These are phyloP conservation scores for Hanseniaspora pseudoguilliermondii DNA, from an alignment of 805 yeast genomes.

Conservation along the genomic window DNA sequence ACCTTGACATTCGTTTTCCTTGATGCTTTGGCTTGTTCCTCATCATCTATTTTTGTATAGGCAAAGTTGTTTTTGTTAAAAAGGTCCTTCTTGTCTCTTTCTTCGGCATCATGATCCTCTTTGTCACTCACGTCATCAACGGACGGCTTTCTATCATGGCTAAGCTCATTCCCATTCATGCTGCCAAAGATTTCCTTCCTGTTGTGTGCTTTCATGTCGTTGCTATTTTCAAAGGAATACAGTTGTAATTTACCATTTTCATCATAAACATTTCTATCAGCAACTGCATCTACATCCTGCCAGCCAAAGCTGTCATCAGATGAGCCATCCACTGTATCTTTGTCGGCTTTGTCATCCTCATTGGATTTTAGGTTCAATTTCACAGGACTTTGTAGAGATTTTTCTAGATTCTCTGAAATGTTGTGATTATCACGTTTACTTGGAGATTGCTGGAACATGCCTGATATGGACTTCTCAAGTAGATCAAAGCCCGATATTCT, in stretches of 20 bases:
- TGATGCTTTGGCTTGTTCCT: slow-evolving; percentile 70
- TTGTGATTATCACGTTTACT: not conserved
- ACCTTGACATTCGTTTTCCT: slow-evolving; percentile 41
- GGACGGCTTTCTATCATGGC: slow-evolving; percentile 20
- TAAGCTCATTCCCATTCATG: not conserved
- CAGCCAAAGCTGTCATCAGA: slow-evolving; percentile 43
- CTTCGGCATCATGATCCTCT: slow-evolving; percentile 15
- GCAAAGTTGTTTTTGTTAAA: slow-evolving; percentile 35
- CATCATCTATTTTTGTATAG: slow-evolving; percentile 79
- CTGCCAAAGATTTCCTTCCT: not conserved
- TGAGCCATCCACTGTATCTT: slow-evolving; percentile 22
- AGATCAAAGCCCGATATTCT: slow-evolving; percentile 10
- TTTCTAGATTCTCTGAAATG: not conserved
- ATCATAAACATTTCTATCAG: slow-evolving; percentile 66
- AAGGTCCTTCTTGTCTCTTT: slow-evolving; percentile 16
- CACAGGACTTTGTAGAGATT: not conserved
- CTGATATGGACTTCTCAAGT: not conserved
- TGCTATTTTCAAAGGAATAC: slow-evolving; percentile 11
- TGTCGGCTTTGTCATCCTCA: not conserved
- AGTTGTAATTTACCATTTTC: slow-evolving; percentile 58
- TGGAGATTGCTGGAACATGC: not conserved
- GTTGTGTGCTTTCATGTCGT: not conserved
- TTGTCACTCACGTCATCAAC: slow-evolving; percentile 18
- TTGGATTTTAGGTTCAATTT: not conserved
- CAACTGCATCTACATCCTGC: slow-evolving; percentile 78